phyloP scores from a whole-genome alignment of 1,284 basidiomycete species.

The Pyrrhoderma noxium region DNA sequence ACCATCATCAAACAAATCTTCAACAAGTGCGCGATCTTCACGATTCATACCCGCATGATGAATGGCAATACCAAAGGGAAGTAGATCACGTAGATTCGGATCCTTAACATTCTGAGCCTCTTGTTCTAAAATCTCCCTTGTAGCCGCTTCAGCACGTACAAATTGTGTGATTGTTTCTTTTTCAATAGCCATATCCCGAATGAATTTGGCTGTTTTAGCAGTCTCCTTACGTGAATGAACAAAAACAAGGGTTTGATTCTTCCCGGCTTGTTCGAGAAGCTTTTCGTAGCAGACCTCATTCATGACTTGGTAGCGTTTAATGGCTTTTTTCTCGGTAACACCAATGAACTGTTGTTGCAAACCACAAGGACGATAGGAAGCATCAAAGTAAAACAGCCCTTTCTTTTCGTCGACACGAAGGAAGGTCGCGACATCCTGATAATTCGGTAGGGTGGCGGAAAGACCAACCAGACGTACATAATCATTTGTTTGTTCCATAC shows the following conservation, averaged over 20 bases:
- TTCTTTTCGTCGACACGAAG: slow-evolving; percentile 89
- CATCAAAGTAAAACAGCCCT: slow-evolving; percentile 97
- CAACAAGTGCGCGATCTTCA: slow-evolving; percentile 88
- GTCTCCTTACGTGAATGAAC: slow-evolving; percentile 99
- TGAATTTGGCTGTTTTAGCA: slow-evolving; percentile 92
- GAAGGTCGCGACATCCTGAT: slow-evolving; percentile 98
- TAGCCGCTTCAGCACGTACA: slow-evolving; percentile 85
- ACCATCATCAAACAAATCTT: slow-evolving; percentile 91
- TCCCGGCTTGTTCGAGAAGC: slow-evolving; percentile 87
- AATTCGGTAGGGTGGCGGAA: slow-evolving; percentile 96
- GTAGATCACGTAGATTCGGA: slow-evolving; percentile 76
- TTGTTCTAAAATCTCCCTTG: slow-evolving; percentile 79
- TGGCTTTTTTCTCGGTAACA: slow-evolving; percentile 98
- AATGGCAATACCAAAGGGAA: slow-evolving; percentile 96
- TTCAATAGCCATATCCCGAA: slow-evolving; percentile 93
- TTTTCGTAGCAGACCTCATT: slow-evolving; percentile 99
- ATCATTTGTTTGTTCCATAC: slow-evolving; percentile 92
- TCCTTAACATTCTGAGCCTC: slow-evolving; percentile 86
- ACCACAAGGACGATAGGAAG: slow-evolving; percentile 88
- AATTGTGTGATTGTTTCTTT: slow-evolving; percentile 95
- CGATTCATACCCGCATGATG: slow-evolving; percentile 99
- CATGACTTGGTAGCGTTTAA: slow-evolving; percentile 96
- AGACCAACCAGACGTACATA: slow-evolving; percentile 93
- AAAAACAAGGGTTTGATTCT: slow-evolving; percentile 91
- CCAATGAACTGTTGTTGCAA: slow-evolving; percentile 97